Evolutionary conservation across 148 eudicot species (phyloP).

Genomic region (Heliosperma pusillum): DNA sequence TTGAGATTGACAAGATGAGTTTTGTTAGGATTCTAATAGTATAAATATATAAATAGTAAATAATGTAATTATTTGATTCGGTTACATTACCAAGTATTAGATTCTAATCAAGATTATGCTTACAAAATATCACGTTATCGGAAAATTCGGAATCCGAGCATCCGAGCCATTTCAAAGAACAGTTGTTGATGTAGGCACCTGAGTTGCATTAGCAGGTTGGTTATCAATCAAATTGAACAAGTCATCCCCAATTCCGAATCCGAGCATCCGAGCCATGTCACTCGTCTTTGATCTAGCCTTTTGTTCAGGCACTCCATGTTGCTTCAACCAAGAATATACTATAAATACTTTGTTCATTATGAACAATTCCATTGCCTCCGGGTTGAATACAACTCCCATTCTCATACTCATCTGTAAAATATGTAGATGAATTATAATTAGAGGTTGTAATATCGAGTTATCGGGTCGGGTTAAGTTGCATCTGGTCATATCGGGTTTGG

Average conservation of each 20-base stretch:
- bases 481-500: too few relatives aligned
- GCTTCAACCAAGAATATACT: constrained; percentile 75
- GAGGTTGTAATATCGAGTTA: too few relatives aligned
- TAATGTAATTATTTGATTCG: too few relatives aligned
- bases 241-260: constrained; percentile 82
- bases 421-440: too few relatives aligned
- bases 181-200: background rate
- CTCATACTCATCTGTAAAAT: constrained; percentile 67
- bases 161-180: background rate
- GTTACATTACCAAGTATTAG: too few relatives aligned
- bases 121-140: too few relatives aligned
- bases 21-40: background rate
- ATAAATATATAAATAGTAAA: too few relatives aligned
- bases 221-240: constrained; percentile 62
- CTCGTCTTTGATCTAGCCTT: constrained; percentile 69
- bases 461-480: too few relatives aligned
- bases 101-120: too few relatives aligned
- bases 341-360: constrained; percentile 63
- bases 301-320: constrained; percentile 38
- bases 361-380: constrained; percentile 81
- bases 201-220: constrained; percentile 18
- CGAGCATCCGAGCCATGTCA: constrained; percentile 91
- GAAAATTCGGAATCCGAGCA: too few relatives aligned
- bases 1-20: background rate
- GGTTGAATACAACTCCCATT: constrained; percentile 84